Evolutionary conservation across 2,329 filamentous ascomycete species (phyloP), one percentile per base, ranked within the genome.

Genomic region (Leptosphaerulina australis): DNA sequence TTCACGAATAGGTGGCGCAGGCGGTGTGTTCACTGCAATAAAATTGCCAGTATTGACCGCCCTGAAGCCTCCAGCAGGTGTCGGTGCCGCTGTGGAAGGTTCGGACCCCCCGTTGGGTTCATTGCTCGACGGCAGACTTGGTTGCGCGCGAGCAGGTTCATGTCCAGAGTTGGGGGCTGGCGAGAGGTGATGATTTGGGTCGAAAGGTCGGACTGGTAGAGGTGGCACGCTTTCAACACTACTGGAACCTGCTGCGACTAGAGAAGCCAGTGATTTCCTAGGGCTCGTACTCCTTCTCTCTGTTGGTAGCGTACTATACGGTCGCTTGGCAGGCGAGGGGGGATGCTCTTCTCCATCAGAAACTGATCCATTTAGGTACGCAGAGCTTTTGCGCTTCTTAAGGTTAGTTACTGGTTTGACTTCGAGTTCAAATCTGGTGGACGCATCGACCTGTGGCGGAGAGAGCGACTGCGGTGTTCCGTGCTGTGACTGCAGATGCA

Each of bases 321-420:
- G 60, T 7, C 67, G 62, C 58, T 70, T 70, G 10, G 58, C 56
- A 31, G 64, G 62, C 12, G 64, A 58, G 8, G 55, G 39, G 5
- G 56, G 53, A 29, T 60, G 47, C 3, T 66, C 68, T 24, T 71
- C 68, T 7, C 66, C 66, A 36, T 71, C 68, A 8, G 68, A 71
- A 4, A 60, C 14, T 4, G 64, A 66, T 17, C 37, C 41, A 11
- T 37, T 43, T 25, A 62, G 44, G 35, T 61, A 64, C n/a, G 60
- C 62, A 25, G 63, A 62, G 50, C 66, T 70, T 50, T 70, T 71
- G n/a, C 68, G 64, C 58, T 71, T 71, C 49, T 60, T 67, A 14
- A 59, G 48, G 20, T 64, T 64, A 5, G 43, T 28, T 26, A 62
- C 25, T 7, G 57, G 45, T 41, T 62, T 67, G 3, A 56, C 62